phyloP scores from a whole-genome alignment of 2,329 filamentous ascomycete genomes.

The Daldinia sp. region DNA sequence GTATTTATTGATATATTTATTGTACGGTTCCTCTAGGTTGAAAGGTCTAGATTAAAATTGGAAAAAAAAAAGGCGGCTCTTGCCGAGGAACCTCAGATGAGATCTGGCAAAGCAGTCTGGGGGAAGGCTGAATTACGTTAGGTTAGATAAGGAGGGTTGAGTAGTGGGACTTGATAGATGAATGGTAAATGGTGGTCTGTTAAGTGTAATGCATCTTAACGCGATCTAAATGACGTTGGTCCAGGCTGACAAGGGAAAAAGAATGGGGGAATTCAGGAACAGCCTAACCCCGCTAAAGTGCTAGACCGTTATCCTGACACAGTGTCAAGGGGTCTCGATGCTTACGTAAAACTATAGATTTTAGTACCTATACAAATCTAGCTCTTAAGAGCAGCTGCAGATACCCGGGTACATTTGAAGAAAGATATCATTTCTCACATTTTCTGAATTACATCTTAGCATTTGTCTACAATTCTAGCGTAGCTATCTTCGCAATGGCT shows the following conservation, averaged over 20 bases:
- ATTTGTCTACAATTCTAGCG: background rate
- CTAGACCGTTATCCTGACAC: background rate
- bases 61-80: constrained; percentile 30
- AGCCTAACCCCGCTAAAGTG: constrained; percentile 41
- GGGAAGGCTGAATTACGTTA: constrained; percentile 15
- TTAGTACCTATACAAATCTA: background rate
- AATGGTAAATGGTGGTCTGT: constrained; percentile 19
- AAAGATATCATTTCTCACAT: constrained; percentile 9
- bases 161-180: constrained; percentile 29
- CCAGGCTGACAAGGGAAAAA: constrained; percentile 22
- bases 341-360: background rate
- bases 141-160: constrained; percentile 2
- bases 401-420: background rate
- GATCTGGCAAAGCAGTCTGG: constrained; percentile 31
- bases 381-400: background rate
- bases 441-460: background rate
- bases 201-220: constrained; percentile 38
- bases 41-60: constrained; percentile 15
- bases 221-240: constrained; percentile 42
- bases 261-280: constrained; percentile 33
- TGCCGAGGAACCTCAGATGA: constrained; percentile 23
- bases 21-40: background rate
- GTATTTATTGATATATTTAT: constrained; percentile 39
- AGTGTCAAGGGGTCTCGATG: background rate
- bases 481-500: background rate